Conservation (phyloP, 2,329 filamentous ascomycete species). For the Phyllosticta citribraziliensis region DNA sequence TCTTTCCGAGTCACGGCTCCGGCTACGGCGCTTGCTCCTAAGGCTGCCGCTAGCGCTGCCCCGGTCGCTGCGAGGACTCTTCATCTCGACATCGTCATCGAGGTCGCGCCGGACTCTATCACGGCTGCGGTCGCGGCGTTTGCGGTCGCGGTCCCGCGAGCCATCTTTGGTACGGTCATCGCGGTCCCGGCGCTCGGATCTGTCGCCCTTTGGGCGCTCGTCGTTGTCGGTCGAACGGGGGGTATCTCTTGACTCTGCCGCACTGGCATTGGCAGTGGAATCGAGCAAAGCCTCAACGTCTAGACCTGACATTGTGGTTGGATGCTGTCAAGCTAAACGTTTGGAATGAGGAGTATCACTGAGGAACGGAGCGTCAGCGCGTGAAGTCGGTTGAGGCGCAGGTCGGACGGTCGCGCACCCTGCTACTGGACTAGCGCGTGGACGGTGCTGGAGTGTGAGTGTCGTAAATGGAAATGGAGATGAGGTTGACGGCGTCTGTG, state of each 20-base stretch:
- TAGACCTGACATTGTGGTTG: conserved; percentile 51
- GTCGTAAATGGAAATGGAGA: not conserved
- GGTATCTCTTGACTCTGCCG: conserved; percentile 23
- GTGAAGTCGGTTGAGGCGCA: conserved; percentile 3
- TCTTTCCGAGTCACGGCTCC: conserved; percentile 17
- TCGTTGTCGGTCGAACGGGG: conserved; percentile 44
- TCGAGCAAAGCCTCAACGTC: conserved; percentile 90
- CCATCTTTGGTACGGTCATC: conserved; percentile 19
- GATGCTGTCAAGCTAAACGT: conserved; percentile 9
- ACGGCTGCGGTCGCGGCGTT: conserved; percentile 17
- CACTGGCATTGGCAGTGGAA: conserved; percentile 57
- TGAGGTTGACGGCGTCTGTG: not conserved
- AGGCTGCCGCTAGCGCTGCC: conserved; percentile 29
- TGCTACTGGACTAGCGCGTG: conserved; percentile 8
- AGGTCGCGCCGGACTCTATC: conserved; percentile 18
- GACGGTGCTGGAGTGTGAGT: not conserved
- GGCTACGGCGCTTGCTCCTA: conserved; percentile 19
- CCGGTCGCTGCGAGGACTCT: conserved; percentile 16
- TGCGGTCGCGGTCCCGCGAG: conserved; percentile 19
- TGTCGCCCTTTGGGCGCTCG: conserved; percentile 21
- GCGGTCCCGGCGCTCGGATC: conserved; percentile 24
- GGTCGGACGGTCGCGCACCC: conserved; percentile 2
- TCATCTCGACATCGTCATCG: conserved; percentile 29
- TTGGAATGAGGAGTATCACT: conserved; percentile 11
- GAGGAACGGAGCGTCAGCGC: conserved; percentile 4